Evolutionary conservation across 2,329 filamentous ascomycete species (phyloP).

Genomic region (Cordyceps tenuipes): DNA sequence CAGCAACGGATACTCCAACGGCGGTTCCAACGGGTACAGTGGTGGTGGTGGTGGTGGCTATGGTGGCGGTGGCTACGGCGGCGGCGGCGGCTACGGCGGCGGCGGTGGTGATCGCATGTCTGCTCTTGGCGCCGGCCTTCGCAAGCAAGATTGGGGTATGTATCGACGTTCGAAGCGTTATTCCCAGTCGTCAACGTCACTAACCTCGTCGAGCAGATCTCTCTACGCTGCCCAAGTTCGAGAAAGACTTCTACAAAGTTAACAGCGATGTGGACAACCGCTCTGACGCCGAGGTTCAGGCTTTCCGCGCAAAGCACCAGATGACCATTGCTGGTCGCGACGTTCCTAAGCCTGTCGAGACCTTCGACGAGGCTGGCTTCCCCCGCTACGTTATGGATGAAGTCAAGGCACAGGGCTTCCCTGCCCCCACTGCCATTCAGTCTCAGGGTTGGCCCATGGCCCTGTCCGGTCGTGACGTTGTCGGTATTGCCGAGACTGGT

Average conservation of each 20-base stretch:
- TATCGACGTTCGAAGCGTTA: constrained; percentile 19
- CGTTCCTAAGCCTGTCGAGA: constrained; percentile 90
- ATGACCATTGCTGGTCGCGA: constrained; percentile 75
- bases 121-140: constrained; percentile 77
- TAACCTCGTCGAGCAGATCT: constrained; percentile 50
- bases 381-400: constrained; percentile 96
- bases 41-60: constrained; percentile 32
- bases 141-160: constrained; percentile 84
- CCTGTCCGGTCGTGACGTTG: constrained; percentile 92
- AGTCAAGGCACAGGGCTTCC: constrained; percentile 96
- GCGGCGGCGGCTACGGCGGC: constrained; percentile 29
- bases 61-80: constrained; percentile 28
- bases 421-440: constrained; percentile 89
- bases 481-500: constrained; percentile 98
- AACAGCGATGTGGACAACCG: constrained; percentile 68
- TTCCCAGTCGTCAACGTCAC: constrained; percentile 22
- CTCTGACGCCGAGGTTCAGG: constrained; percentile 70
- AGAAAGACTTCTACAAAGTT: constrained; percentile 99
- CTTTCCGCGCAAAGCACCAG: constrained; percentile 76
- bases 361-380: constrained; percentile 96
- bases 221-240: constrained; percentile 79
- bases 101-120: constrained; percentile 90
- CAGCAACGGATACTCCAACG: constrained; percentile 34
- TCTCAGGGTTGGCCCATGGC: constrained; percentile 99
- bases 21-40: constrained; percentile 19